These are phyloP conservation scores for Colletotrichum graminicola DNA, from an alignment of 2,329 filamentous ascomycete genomes.

Conservation along the genomic window DNA sequence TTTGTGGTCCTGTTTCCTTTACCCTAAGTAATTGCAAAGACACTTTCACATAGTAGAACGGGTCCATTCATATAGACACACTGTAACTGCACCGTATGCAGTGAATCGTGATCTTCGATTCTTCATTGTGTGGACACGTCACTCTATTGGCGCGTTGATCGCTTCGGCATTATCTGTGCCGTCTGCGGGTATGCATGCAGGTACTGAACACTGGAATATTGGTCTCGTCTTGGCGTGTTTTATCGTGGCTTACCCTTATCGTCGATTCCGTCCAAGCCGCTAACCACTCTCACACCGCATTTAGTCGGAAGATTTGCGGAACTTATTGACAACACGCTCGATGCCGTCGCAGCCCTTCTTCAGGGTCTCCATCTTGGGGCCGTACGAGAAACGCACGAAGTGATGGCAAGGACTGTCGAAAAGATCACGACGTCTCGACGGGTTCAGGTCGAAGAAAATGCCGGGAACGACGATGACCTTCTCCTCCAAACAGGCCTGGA, in stretches of 20 bases:
- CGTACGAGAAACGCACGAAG: constrained; percentile 88
- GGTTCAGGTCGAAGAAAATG: constrained; percentile 98
- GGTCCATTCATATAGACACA: not conserved
- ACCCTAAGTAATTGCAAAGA: not conserved
- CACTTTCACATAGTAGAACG: not conserved
- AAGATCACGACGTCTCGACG: constrained; percentile 86
- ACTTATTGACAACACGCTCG: constrained; percentile 83
- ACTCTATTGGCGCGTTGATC: not conserved
- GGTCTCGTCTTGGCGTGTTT: not conserved
- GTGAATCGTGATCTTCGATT: not conserved
- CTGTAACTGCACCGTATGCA: not conserved
- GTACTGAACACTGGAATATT: constrained; percentile 2
- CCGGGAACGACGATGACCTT: constrained; percentile 97
- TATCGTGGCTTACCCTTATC: not conserved
- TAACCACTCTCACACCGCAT: not conserved
- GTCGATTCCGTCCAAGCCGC: not conserved
- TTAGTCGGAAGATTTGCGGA: constrained; percentile 48
- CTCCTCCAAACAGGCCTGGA: constrained; percentile 91
- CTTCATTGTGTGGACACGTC: not conserved
- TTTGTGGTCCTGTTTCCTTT: not conserved
- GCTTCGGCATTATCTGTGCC: constrained; percentile 2
- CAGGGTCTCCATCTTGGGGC: constrained; percentile 82
- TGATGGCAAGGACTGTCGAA: constrained; percentile 97
- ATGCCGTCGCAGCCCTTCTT: constrained; percentile 87
- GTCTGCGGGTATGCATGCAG: constrained; percentile 9